These are phyloP conservation scores for Salvia hispanica DNA, from an alignment of 257 asterid species.

Conservation along the genomic window DNA sequence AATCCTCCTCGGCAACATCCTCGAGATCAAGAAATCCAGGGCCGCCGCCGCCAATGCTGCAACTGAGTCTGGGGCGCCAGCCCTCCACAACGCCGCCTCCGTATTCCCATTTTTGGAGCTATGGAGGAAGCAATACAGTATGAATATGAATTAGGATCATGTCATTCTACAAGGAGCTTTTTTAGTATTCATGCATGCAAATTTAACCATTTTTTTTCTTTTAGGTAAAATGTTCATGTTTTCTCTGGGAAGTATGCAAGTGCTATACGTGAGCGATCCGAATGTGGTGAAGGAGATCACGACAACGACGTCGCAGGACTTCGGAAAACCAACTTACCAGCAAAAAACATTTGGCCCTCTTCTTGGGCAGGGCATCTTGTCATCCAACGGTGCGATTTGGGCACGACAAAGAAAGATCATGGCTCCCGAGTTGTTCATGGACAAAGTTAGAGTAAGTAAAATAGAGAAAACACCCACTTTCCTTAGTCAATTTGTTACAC, in stretches of 20 bases:
- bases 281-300: constrained; percentile 45
- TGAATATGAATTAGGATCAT: too few species aligned
- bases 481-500: too few species aligned
- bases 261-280: constrained; percentile 36
- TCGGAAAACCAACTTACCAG: constrained; percentile 45
- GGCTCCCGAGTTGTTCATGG: too few species aligned
- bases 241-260: constrained; percentile 43
- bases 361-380: too few species aligned
- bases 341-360: constrained; percentile 42
- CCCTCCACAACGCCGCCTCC: constrained; percentile 42
- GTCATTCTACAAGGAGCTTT: too few species aligned
- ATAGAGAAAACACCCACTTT: background rate
- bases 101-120: constrained; percentile 50
- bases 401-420: too few species aligned
- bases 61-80: too few species aligned
- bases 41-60: constrained; percentile 22
- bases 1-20: constrained; percentile 51
- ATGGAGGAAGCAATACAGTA: constrained; percentile 59
- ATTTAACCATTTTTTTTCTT: background rate
- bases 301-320: constrained; percentile 37
- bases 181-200: too few species aligned
- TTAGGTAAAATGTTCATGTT: constrained; percentile 42
- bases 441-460: constrained; percentile 48
- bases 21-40: constrained; percentile 54
- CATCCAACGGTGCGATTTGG: too few species aligned